Conservation (phyloP, 805 yeast species). For the Spathaspora passalidarum region DNA sequence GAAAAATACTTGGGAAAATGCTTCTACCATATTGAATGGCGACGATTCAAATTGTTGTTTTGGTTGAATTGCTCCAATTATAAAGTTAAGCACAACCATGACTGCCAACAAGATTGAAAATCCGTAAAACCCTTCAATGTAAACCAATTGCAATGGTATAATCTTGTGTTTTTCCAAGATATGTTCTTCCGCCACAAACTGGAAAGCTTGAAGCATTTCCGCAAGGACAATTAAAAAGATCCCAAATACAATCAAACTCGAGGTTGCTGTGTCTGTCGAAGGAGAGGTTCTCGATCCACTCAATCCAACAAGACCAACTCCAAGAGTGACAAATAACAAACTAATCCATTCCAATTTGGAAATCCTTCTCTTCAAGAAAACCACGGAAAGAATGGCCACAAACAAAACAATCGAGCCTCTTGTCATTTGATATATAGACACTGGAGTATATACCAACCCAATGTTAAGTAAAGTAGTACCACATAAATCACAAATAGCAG, state of each 20-base stretch:
- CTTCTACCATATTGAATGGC: constrained; percentile 53
- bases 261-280: constrained; percentile 9
- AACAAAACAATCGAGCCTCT: constrained; percentile 73
- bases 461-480: constrained; percentile 76
- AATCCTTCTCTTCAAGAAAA: constrained; percentile 56
- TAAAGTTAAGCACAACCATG: constrained; percentile 43
- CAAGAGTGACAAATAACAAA: constrained; percentile 59
- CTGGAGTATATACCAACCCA: constrained; percentile 74
- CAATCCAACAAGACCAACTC: constrained; percentile 70
- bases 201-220: constrained; percentile 68
- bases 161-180: constrained; percentile 51
- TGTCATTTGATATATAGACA: constrained; percentile 82
- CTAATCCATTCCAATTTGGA: constrained; percentile 67
- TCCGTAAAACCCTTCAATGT: constrained; percentile 74
- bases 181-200: constrained; percentile 76
- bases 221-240: constrained; percentile 57
- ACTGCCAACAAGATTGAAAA: constrained; percentile 39
- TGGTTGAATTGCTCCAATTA: constrained; percentile 31
- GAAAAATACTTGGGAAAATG: constrained; percentile 47
- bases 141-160: constrained; percentile 64
- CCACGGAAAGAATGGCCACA: constrained; percentile 68
- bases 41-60: constrained; percentile 41
- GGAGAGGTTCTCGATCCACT: constrained; percentile 49
- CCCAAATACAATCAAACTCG: constrained; percentile 46
- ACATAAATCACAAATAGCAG: constrained; percentile 66